A percentile compares a stretch with the other conserved stretches of the same genome.
Conservation (phyloP, 257 asterid species). For the Solanum ahanhuiri region DNA sequence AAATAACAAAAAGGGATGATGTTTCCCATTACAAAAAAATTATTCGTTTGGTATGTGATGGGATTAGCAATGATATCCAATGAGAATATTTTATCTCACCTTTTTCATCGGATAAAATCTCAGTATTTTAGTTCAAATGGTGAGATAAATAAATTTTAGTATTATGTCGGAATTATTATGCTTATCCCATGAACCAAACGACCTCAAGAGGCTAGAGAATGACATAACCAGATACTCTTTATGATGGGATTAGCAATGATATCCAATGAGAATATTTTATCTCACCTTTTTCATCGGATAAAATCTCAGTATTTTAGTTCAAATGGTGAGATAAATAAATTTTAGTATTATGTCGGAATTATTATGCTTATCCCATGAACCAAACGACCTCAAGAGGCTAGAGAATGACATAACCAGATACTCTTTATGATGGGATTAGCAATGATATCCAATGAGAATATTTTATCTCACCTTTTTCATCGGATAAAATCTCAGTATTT, state of each 20-base stretch:
- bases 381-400: neutral
- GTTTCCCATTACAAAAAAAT: too few species aligned
- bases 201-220: neutral
- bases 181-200: neutral
- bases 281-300: neutral
- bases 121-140: neutral
- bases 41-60: neutral
- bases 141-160: neutral
- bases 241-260: neutral
- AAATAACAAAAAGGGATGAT: too few species aligned
- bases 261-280: neutral
- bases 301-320: neutral
- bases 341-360: neutral
- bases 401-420: neutral
- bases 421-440: neutral
- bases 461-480: neutral
- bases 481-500: neutral
- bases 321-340: neutral
- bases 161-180: neutral
- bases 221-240: neutral
- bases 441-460: neutral
- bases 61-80: neutral
- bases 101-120: too few species aligned
- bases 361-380: neutral
- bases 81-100: neutral